Evolutionary conservation across 495 filamentous ascomycete genomes (phyloP), one percentile per base, ranked within the genome.

Genomic region (Aspergillus bridgeri): DNA sequence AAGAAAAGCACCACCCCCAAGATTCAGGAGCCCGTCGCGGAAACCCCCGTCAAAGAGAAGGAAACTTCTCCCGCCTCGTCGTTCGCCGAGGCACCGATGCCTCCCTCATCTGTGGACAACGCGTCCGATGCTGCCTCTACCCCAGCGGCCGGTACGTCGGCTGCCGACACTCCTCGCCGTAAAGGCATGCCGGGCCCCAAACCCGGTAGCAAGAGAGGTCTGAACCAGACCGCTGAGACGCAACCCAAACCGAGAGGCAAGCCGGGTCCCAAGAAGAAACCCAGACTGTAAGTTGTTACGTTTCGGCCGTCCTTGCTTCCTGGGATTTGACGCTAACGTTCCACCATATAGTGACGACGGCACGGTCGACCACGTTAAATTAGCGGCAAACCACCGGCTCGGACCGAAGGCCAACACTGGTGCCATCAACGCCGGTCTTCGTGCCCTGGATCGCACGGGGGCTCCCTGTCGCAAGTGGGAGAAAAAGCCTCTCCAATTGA

Each of bases 331-430:
- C 42, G 22, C 66, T 71, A 64, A 69, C 54, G n/a, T 48, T 38
- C 18, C 50, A 43, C 38, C 8, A 44, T 46, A 64, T 57, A 87
- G 82, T 62, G 86, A 89, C 7, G 86, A 88, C 56, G 83, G 84
- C 54, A 76, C 76, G 27, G 70, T 79, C 59, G 86, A 87, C 50
- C 71, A 76, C 48, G 59, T 75, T 23, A 80, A 76, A 56, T 59
- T 69, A 23, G 51, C 65, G 46, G 59, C 80, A 19, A 69, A 81
- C 44, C 89, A 90, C 65, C 95, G 94, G 69, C 88, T 98, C 20
- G 93, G 93, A 11, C 94, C 94, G 51, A 98, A 98, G 75, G 93
- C 94, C 45, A 98, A 98, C 73, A 90, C 94, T 65, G 94, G 94
- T 56, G 93, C 93, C 55, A 98, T 98, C 79, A 98, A 98, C 67